Percentiles rank a stretch among this genome's conserved stretches.
These are phyloP conservation scores for Thymus mandschuricus DNA, from an alignment of 257 asterid genomes.

Conservation along the genomic window DNA sequence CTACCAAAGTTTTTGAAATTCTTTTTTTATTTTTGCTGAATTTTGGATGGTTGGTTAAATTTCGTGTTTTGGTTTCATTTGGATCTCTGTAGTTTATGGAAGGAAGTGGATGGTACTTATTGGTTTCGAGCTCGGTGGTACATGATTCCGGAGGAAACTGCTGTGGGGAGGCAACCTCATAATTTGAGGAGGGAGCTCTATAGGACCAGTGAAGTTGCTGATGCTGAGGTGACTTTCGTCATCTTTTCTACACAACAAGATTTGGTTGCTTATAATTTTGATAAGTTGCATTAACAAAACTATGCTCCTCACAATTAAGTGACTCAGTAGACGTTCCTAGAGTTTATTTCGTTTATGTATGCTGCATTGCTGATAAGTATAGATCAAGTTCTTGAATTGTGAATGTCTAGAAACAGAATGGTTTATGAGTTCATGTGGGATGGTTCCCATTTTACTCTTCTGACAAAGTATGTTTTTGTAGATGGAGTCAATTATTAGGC, in stretches of 20 bases:
- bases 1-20: neutral
- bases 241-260: slow-evolving; percentile 18
- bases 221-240: slow-evolving; percentile 63
- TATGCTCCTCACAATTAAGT: neutral
- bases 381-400: neutral
- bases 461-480: slow-evolving; percentile 35
- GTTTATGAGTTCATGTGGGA: slow-evolving; percentile 17
- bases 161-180: slow-evolving; percentile 89
- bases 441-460: slow-evolving; percentile 10
- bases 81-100: slow-evolving; percentile 71
- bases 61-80: slow-evolving; percentile 15
- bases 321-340: neutral
- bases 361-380: slow-evolving; percentile 2
- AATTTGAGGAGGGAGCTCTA: slow-evolving; percentile 91
- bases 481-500: slow-evolving; percentile 88
- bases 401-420: neutral
- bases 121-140: slow-evolving; percentile 87
- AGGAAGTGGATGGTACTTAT: slow-evolving; percentile 82
- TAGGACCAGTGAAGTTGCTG: slow-evolving; percentile 74
- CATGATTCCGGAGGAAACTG: slow-evolving; percentile 87
- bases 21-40: neutral
- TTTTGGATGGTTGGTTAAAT: slow-evolving; percentile 2
- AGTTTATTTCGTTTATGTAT: neutral
- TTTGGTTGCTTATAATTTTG: slow-evolving; percentile 4
- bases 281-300: slow-evolving; percentile 6